Evolutionary conservation across 1,139 yeast genomes (phyloP).

Genomic region (Protomyces lactucae-debilis): DNA sequence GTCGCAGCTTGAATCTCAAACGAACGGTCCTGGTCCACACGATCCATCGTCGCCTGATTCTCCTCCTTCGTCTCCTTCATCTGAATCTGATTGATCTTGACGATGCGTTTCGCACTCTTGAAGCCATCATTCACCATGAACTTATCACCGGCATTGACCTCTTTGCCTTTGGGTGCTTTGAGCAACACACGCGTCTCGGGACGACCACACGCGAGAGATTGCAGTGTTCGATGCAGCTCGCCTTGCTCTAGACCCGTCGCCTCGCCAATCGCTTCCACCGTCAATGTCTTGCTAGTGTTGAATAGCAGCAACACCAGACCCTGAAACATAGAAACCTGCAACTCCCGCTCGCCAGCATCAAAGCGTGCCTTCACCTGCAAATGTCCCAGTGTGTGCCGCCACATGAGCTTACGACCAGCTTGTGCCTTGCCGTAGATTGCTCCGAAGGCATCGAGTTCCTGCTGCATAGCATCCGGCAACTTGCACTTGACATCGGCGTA

Average conservation of each 20-base stretch:
- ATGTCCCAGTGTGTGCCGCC: conserved; percentile 39
- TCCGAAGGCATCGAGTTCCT: conserved; percentile 34
- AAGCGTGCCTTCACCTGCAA: conserved; percentile 39
- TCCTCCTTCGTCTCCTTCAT: conserved; percentile 37
- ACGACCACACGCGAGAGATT: conserved; percentile 37
- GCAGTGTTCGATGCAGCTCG: conserved; percentile 36
- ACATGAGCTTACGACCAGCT: conserved; percentile 36
- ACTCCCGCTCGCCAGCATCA: conserved; percentile 38
- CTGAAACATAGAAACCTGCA: conserved; percentile 37
- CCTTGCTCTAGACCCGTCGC: conserved; percentile 34
- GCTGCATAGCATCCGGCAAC: conserved; percentile 36
- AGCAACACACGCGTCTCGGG: conserved; percentile 34
- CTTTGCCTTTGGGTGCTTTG: conserved; percentile 35
- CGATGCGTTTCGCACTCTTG: conserved; percentile 35
- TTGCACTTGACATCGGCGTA: conserved; percentile 38
- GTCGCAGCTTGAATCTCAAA: conserved; percentile 42
- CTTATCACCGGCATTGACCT: conserved; percentile 34
- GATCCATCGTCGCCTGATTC: conserved; percentile 33
- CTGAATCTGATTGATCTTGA: conserved; percentile 40
- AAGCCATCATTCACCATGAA: conserved; percentile 39
- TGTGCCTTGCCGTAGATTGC: conserved; percentile 34
- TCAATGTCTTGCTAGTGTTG: conserved; percentile 33
- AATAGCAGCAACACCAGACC: conserved; percentile 38
- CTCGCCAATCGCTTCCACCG: conserved; percentile 33
- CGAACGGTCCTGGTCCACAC: conserved; percentile 38